Conservation (phyloP, 2,329 filamentous ascomycete genomes). For the Arthrobotrys musiformis region DNA sequence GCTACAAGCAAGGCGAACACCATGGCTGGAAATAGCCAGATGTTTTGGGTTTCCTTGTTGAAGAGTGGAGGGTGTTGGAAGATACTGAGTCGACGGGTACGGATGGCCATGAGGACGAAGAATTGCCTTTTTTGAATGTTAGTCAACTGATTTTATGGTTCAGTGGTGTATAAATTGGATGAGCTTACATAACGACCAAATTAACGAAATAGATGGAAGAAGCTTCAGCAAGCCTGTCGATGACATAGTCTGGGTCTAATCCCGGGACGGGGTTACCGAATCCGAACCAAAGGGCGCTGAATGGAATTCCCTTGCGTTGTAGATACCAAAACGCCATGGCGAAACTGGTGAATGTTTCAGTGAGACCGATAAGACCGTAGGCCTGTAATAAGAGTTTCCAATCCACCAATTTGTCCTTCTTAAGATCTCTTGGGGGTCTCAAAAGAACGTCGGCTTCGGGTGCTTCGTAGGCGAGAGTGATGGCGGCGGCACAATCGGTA, state of each 20-base stretch:
- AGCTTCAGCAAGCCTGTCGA: slow-evolving; percentile 70
- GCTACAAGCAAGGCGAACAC: slow-evolving; percentile 75
- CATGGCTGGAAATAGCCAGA: slow-evolving; percentile 76
- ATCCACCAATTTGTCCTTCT: slow-evolving; percentile 77
- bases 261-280: slow-evolving; percentile 68
- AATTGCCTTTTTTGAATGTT: slow-evolving; percentile 62
- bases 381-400: slow-evolving; percentile 77
- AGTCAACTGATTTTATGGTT: slow-evolving; percentile 56
- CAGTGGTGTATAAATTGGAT: not conserved
- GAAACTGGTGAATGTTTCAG: slow-evolving; percentile 71
- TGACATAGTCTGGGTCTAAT: slow-evolving; percentile 68
- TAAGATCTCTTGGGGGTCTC: slow-evolving; percentile 74
- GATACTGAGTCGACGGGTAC: slow-evolving; percentile 73
- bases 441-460: slow-evolving; percentile 80
- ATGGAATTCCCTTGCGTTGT: slow-evolving; percentile 72
- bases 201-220: slow-evolving; percentile 83
- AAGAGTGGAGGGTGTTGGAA: slow-evolving; percentile 78
- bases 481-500: slow-evolving; percentile 79
- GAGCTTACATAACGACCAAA: slow-evolving; percentile 77
- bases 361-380: slow-evolving; percentile 76
- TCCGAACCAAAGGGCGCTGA: slow-evolving; percentile 74
- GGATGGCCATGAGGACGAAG: slow-evolving; percentile 69
- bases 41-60: slow-evolving; percentile 74
- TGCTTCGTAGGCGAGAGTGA: slow-evolving; percentile 78
- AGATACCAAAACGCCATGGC: slow-evolving; percentile 76